Percentiles rank a stretch among this genome's conserved stretches.
phyloP scores from a whole-genome alignment of 495 filamentous ascomycete genomes.

The Zalerion maritima region DNA sequence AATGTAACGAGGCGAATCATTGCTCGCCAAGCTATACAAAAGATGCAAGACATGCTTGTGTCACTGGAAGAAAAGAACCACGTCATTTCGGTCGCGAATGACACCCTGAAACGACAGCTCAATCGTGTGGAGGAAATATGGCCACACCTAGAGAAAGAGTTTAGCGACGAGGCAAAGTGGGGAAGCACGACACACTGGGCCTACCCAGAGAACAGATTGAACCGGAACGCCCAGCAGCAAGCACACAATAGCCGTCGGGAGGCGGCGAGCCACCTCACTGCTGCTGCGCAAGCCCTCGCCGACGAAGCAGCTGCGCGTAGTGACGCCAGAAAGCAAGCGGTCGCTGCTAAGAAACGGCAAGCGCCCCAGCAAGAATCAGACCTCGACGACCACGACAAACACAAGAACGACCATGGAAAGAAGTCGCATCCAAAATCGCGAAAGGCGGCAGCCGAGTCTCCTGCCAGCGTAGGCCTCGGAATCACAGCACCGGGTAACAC shows the following conservation, averaged over 20 bases:
- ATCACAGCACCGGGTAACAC: slow-evolving; percentile 28
- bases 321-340: slow-evolving; percentile 65
- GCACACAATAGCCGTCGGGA: slow-evolving; percentile 65
- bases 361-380: slow-evolving; percentile 56
- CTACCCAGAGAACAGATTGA: slow-evolving; percentile 70
- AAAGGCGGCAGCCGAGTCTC: slow-evolving; percentile 40
- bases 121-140: slow-evolving; percentile 69
- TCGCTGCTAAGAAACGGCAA: slow-evolving; percentile 57
- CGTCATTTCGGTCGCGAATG: slow-evolving; percentile 77
- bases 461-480: slow-evolving; percentile 35
- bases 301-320: slow-evolving; percentile 67
- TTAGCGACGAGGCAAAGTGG: slow-evolving; percentile 85
- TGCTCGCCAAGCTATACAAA: slow-evolving; percentile 41
- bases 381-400: slow-evolving; percentile 49
- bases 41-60: slow-evolving; percentile 62
- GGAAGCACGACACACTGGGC: slow-evolving; percentile 93
- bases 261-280: slow-evolving; percentile 51
- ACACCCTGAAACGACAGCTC: slow-evolving; percentile 75
- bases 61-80: slow-evolving; percentile 94
- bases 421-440: slow-evolving; percentile 48
- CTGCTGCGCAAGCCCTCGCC: slow-evolving; percentile 55
- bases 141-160: slow-evolving; percentile 69
- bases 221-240: slow-evolving; percentile 39
- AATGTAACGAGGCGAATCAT: slow-evolving; percentile 47
- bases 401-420: slow-evolving; percentile 36